These are phyloP conservation scores for Carex kokanica DNA, from an alignment of 176 grass and related monocot genomes.

Conservation along the genomic window DNA sequence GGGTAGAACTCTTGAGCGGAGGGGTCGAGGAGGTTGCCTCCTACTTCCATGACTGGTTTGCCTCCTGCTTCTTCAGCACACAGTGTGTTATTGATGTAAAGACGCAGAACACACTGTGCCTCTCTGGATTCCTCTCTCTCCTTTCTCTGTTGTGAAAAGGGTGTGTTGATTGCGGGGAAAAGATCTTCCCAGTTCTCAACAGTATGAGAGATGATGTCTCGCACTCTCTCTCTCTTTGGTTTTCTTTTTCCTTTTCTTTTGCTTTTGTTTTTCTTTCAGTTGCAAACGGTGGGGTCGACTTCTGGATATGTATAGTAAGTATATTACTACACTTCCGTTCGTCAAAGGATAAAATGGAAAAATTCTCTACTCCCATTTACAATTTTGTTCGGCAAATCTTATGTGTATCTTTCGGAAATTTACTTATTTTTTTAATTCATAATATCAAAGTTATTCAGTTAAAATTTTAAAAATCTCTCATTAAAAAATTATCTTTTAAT, in stretches of 20 bases:
- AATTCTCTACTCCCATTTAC: background rate
- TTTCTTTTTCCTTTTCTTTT: no score
- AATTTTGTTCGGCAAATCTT: background rate
- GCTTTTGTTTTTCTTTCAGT: background rate
- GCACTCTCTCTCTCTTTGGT: background rate
- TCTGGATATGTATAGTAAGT: background rate
- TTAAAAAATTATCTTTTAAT: no score
- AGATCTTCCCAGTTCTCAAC: constrained; percentile 16
- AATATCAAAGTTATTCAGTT: no score
- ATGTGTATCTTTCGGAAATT: no score
- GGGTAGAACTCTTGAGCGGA: constrained; percentile 82
- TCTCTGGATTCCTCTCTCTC: constrained; percentile 18
- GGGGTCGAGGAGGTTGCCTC: constrained; percentile 59
- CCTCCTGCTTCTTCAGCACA: constrained; percentile 30
- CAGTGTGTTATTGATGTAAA: constrained; percentile 25
- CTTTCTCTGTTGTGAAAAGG: constrained; percentile 28
- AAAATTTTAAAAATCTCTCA: no score
- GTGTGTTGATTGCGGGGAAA: constrained; percentile 32
- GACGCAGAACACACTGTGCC: constrained; percentile 29
- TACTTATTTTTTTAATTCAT: no score
- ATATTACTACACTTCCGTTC: background rate
- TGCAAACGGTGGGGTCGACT: background rate
- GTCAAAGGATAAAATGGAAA: background rate
- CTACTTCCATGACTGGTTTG: constrained; percentile 48
- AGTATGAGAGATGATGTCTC: constrained; percentile 1